Evolutionary conservation across 2,329 filamentous ascomycete genomes (phyloP).

Genomic region (Boeremia lycopersici): DNA sequence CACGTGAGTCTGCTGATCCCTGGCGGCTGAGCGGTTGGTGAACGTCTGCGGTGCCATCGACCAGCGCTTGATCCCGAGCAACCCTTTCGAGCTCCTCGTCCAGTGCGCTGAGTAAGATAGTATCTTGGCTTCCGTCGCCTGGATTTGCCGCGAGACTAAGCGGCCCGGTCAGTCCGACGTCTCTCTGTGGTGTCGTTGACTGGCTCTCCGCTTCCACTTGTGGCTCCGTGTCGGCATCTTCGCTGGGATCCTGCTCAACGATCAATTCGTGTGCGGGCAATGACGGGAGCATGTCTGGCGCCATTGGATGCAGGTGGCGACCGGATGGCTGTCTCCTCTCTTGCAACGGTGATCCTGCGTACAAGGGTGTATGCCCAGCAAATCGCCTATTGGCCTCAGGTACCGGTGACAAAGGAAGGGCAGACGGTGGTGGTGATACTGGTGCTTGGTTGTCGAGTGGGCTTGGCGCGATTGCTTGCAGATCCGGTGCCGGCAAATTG

Average conservation of each 20-base stretch:
- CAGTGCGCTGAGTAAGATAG: slow-evolving; percentile 36
- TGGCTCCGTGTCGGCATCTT: slow-evolving; percentile 13
- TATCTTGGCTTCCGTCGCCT: slow-evolving; percentile 38
- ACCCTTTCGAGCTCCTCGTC: slow-evolving; percentile 37
- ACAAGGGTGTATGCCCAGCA: slow-evolving; percentile 47
- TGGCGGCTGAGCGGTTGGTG: slow-evolving; percentile 29
- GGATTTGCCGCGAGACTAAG: slow-evolving; percentile 43
- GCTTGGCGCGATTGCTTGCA: not conserved
- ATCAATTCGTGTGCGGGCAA: slow-evolving; percentile 19
- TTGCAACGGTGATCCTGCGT: slow-evolving; percentile 19
- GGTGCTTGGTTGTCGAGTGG: slow-evolving; percentile 35
- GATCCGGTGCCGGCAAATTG: slow-evolving; percentile 25
- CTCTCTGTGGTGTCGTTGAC: slow-evolving; percentile 25
- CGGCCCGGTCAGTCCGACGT: slow-evolving; percentile 36
- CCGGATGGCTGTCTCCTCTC: slow-evolving; percentile 10
- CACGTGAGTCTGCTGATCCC: slow-evolving; percentile 27
- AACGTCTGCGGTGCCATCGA: slow-evolving; percentile 20
- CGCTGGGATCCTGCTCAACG: slow-evolving; percentile 9
- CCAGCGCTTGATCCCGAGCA: slow-evolving; percentile 26
- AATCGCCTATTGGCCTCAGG: slow-evolving; percentile 43
- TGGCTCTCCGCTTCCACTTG: slow-evolving; percentile 17
- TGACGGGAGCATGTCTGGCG: slow-evolving; percentile 16
- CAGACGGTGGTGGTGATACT: slow-evolving; percentile 40
- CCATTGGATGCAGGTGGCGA: slow-evolving; percentile 1
- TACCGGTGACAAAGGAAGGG: slow-evolving; percentile 38